Evolutionary conservation across 441 rosid genomes (phyloP), one percentile per base, ranked within the genome.

Genomic region (Adansonia grandidieri): DNA sequence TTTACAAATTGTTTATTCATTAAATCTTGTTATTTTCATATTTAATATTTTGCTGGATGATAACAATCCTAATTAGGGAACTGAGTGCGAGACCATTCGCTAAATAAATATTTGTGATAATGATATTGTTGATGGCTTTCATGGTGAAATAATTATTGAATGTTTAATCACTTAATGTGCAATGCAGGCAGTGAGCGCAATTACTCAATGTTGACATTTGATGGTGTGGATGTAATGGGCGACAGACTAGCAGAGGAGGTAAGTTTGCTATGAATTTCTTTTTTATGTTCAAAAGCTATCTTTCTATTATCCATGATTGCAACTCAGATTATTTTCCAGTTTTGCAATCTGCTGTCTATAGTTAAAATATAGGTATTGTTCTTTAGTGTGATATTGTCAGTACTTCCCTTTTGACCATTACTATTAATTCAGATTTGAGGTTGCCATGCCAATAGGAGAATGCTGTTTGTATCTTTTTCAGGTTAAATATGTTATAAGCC

Each of bases 151-250:
- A 24, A 80, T 51, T 75, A 67, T 65, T 57, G 57, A 80, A 51
- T 79, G 28, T 19, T 24, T 70, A 50, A 48, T 69, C 42, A 22
- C 77, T 79, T 24, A 13, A 56, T 65, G 76, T 69, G 66, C 75
- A 75, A 79, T 82, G 89, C 93, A 95, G 99, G 96, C 85, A 92
- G 99, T 79, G 79, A 84, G 76, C 78, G 83, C 64, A 93, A 93
- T 79, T 86, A 83, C 69, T 54, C 86, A 1, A 86, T 65, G 50
- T 84, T 77, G 81, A 95, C 99, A 57, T 88, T 93, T 83, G 91
- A 86, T 82, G 98, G 98, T 20, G 95, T 95, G 71, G 97, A 92
- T 87, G 87, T 87, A 78, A 95, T 93, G 98, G 98, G 98, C 67
- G 85, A 84, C 14, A 90, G 98, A 85, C 80, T 95, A 82, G 98